Evolutionary conservation across 2,329 filamentous ascomycete species (phyloP).

Genomic region (Myriosclerotinia scirpicola): DNA sequence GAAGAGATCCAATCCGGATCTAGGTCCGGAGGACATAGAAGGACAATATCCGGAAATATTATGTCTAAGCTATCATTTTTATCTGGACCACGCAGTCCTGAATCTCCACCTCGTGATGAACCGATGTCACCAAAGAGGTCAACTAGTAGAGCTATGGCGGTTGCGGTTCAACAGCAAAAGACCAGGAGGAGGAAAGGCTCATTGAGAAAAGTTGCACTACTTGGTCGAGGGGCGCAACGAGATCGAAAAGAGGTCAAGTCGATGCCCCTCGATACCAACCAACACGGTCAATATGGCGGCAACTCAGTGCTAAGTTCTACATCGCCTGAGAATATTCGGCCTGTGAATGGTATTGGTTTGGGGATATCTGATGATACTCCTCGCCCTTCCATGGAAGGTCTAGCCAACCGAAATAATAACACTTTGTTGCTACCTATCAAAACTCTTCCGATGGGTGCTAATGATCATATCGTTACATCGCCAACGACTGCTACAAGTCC

Average conservation of each 20-base stretch:
- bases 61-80: slow-evolving; percentile 71
- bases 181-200: slow-evolving; percentile 77
- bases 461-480: slow-evolving; percentile 37
- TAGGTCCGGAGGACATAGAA: slow-evolving; percentile 47
- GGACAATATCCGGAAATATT: slow-evolving; percentile 52
- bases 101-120: slow-evolving; percentile 38
- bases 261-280: slow-evolving; percentile 39
- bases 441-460: slow-evolving; percentile 39
- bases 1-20: slow-evolving; percentile 20
- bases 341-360: slow-evolving; percentile 44
- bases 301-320: slow-evolving; percentile 31
- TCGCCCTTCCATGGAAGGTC: slow-evolving; percentile 50
- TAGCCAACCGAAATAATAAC: slow-evolving; percentile 42
- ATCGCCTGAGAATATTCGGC: slow-evolving; percentile 34
- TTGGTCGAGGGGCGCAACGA: slow-evolving; percentile 69
- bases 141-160: slow-evolving; percentile 39
- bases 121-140: slow-evolving; percentile 37
- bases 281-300: slow-evolving; percentile 27
- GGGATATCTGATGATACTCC: slow-evolving; percentile 50
- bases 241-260: slow-evolving; percentile 55
- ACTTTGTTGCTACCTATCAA: slow-evolving; percentile 35
- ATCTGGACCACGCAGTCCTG: slow-evolving; percentile 36
- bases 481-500: slow-evolving; percentile 50
- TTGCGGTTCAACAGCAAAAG: slow-evolving; percentile 47
- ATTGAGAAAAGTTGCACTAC: slow-evolving; percentile 79